Evolutionary conservation across 495 filamentous ascomycete species (phyloP), one percentile per base, ranked within the genome.

Genomic region (Penicillium flavigenum): DNA sequence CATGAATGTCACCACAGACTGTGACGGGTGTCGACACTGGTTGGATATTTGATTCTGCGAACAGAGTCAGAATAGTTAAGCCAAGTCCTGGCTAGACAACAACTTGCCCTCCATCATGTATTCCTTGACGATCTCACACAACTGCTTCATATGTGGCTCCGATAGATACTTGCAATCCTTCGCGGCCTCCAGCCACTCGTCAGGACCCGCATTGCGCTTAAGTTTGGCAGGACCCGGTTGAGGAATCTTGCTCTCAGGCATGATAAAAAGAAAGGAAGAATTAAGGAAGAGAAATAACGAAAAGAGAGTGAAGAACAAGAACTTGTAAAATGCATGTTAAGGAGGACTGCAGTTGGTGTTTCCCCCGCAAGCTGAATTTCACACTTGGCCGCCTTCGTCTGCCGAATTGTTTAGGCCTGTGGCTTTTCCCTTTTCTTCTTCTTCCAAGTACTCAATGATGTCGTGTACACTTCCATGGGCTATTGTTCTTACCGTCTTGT

Each of bases 91-190:
- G 4, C 0, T 11, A 5, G 32, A 17, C 5, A 10, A 7, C 44
- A 59, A 59, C 80, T 65, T 69, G 91, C 90, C 89, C 80, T 98
- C 95, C 93, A 98, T 98, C 64, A 98, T 80, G 58, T 87, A 92
- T 73, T 98, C 95, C 79, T 98, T 98, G 58, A 96, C 93, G 58
- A 96, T 95, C 78, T 98, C 94, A 74, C 94, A 98, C 17, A 98
- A 81, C 71, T 95, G 88, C 78, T 98, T 98, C 94, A 98, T 98
- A 64, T 92, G 91, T 41, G 85, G 75, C 75, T 98, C 94, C 6
- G 93, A 92, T 17, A 98, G 83, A 70, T 97, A 96, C 68, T 96
- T 92, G 80, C 95, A 98, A 68, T 92, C 88, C 72, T 96, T 96
- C 39, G 94, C 94, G 63, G 90, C 88, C 66, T 92, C 88, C 16